Evolutionary conservation across 2,329 filamentous ascomycete species (phyloP).

Genomic region (Alternaria brassicicola): DNA sequence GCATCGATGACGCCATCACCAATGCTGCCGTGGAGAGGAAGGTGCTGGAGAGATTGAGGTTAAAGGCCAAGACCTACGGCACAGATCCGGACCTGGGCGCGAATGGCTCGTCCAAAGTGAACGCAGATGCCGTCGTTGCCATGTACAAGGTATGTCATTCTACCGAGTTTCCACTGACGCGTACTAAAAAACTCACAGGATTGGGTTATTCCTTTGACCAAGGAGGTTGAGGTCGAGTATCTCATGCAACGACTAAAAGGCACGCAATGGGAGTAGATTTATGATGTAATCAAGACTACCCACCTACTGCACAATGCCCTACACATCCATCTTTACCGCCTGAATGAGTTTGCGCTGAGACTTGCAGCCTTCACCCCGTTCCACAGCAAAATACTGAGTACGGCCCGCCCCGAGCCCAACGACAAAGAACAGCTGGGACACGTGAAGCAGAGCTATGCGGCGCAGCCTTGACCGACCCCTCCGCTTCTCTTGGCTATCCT

Average conservation of each 20-base stretch:
- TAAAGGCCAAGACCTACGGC: constrained; percentile 94
- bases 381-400: no score
- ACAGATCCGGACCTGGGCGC: constrained; percentile 75
- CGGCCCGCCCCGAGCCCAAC: no score
- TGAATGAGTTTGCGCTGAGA: no score
- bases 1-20: constrained; percentile 89
- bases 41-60: constrained; percentile 81
- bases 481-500: no score
- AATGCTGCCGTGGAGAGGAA: constrained; percentile 87
- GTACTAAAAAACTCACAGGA: constrained; percentile 53
- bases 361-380: no score
- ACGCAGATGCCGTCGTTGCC: constrained; percentile 72
- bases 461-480: no score
- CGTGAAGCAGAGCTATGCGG: no score
- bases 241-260: constrained; percentile 85
- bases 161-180: neutral
- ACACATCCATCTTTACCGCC: no score
- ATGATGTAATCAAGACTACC: neutral
- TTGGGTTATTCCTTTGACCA: constrained; percentile 96
- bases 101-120: constrained; percentile 75
- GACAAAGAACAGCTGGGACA: no score
- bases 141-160: constrained; percentile 46
- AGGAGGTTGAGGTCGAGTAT: constrained; percentile 97
- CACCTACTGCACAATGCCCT: neutral
- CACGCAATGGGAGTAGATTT: constrained; percentile 54